Base-by-base conservation (phyloP, 2,329 filamentous ascomycete genomes). In the Neocatenulostroma microsporum region DNA sequence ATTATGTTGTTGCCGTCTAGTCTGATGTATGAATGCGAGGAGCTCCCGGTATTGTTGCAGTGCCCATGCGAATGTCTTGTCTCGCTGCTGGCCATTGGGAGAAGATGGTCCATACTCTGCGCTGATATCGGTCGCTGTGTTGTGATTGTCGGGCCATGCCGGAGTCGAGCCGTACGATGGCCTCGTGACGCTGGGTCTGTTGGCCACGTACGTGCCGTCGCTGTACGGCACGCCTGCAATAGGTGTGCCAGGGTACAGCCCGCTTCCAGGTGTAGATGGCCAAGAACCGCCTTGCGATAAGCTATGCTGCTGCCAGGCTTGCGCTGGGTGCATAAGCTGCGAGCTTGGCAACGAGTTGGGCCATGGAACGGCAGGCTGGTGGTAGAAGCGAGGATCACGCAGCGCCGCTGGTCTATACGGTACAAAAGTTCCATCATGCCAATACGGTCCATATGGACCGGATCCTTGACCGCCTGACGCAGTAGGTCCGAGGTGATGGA, bases 401-500 rank as follows among this genome's bases (percentile, higher is more conserved):
- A 74, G 60, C 5, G 73, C 72, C 23, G 74, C 72, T 10, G 75
- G 74, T 40, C 73, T 66, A 54, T 78, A 78, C 10, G 75, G 72
- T 24, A 73, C 70, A 47, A 69, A 76, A 7, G 68, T 73, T n/a
- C 74, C 75, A 62, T 78, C 72, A 14, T 75, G 73, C 73, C 74
- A 79, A 50, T 78, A 78, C 19, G 74, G 74, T 0, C 75, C 75
- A 56, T 74, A 78, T 4, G 70, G 66, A 7, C 72, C 72, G 20
- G 67, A 63, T 30, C 70, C 72, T 37, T 69, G 66, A 20, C 70
- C 69, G 36, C 73, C 73, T 2, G 74, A 71, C 20, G 73, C 73
- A 6, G 74, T 77, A 19, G 74, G 73, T 3, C 73, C 74, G 33
- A 73, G 69, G 45, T 73, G 70, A 34, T 78, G 76, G 40, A 75